phyloP scores from a whole-genome alignment of 805 yeast genomes.

The Saccharomycodes ludwigii region DNA sequence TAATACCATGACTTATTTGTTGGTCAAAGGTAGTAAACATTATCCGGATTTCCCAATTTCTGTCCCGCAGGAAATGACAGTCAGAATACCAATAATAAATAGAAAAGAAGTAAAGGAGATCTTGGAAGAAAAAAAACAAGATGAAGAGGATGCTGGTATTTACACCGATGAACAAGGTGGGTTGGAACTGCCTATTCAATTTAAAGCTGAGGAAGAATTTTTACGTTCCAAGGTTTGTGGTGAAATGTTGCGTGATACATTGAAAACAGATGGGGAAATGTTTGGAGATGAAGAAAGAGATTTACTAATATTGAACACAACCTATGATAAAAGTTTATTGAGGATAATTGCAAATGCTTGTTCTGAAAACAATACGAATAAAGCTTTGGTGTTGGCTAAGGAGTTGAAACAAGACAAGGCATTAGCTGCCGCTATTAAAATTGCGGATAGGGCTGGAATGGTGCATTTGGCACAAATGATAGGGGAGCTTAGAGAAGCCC shows the following conservation, averaged over 20 bases:
- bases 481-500: conserved; percentile 37
- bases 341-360: conserved; percentile 68
- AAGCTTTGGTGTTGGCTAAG: conserved; percentile 58
- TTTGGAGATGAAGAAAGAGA: conserved; percentile 39
- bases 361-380: conserved; percentile 45
- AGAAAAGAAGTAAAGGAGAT: conserved; percentile 13
- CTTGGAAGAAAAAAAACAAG: conserved; percentile 9
- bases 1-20: conserved; percentile 35
- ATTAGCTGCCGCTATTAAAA: conserved; percentile 68
- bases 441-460: conserved; percentile 63
- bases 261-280: conserved; percentile 31
- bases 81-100: conserved; percentile 48
- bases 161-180: conserved; percentile 13
- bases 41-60: conserved; percentile 82
- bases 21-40: conserved; percentile 50
- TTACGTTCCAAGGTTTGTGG: conserved; percentile 50
- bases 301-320: conserved; percentile 38
- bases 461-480: conserved; percentile 40
- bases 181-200: conserved; percentile 16
- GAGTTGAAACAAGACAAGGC: conserved; percentile 70
- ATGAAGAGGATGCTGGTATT: conserved; percentile 8
- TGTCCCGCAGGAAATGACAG: conserved; percentile 65
- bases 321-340: conserved; percentile 67
- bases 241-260: conserved; percentile 46
- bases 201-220: conserved; percentile 49